These are phyloP conservation scores for Skeletonema marinoi DNA, from an alignment of 108 stramenopile genomes.

Conservation along the genomic window DNA sequence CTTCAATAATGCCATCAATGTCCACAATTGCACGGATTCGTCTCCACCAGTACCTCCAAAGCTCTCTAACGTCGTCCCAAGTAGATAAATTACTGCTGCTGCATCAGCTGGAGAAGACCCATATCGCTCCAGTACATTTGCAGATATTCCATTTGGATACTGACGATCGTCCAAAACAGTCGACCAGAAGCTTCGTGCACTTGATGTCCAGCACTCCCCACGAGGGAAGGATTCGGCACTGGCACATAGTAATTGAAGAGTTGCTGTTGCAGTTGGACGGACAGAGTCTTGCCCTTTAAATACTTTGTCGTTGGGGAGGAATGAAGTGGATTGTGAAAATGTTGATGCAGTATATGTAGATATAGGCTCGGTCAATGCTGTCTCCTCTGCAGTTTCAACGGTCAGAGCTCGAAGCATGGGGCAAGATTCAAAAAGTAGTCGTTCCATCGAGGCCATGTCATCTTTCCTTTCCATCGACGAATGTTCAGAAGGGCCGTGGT, in stretches of 20 bases:
- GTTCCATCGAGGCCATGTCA: constrained; percentile 1
- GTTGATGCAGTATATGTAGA: neutral
- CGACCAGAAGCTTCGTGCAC: constrained; percentile 50
- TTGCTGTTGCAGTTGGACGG: constrained; percentile 31
- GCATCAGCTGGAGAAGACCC: constrained; percentile 60
- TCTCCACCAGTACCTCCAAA: constrained; percentile 62
- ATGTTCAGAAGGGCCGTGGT: neutral
- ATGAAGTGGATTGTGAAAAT: neutral
- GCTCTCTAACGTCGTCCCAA: constrained; percentile 59
- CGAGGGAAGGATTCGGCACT: constrained; percentile 74
- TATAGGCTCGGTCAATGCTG: constrained; percentile 6
- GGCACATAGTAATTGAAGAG: constrained; percentile 64
- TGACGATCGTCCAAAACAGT: constrained; percentile 40
- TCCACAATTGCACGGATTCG: constrained; percentile 61
- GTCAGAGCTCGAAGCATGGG: constrained; percentile 40
- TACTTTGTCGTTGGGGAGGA: neutral
- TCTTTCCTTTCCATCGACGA: neutral
- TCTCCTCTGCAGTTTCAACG: neutral
- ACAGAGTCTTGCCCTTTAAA: constrained; percentile 6
- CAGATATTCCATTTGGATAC: constrained; percentile 36
- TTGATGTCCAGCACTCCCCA: constrained; percentile 80
- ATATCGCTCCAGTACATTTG: constrained; percentile 47
- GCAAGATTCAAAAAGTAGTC: constrained; percentile 27
- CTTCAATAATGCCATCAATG: constrained; percentile 54
- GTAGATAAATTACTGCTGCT: constrained; percentile 55